Base-by-base conservation (phyloP, 768 basidiomycete genomes). In the Suillus subaureus region DNA sequence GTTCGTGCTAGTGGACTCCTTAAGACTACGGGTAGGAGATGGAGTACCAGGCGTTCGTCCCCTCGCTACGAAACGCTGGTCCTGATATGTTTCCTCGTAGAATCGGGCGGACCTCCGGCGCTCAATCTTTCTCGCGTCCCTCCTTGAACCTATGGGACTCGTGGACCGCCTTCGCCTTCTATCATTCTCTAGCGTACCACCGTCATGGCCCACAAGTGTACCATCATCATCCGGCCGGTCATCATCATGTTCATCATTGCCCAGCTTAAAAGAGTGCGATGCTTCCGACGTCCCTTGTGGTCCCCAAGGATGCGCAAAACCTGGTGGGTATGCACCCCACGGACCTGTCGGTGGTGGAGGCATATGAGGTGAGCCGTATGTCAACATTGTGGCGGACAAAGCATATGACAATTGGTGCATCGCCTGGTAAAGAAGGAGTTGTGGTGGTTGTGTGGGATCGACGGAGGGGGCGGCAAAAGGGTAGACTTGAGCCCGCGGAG, bases 221-320 rank as follows among this genome's bases (percentile, higher is more conserved):
- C 57, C 26, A 18, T 26, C 37, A 31, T 60, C 58, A 26, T 57
- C 62, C 13, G 16, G 54, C 52, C 33, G 11, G 31, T 39, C 42
- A n/a, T 68, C 61, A 6, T 73, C 70, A 47, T 47, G 65, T 56
- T 73, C 71, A 51, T 76, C 76, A 28, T 71, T 74, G 37, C 75
- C 75, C n/a, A 86, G 68, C 65, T 74, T 78, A 71, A 90, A 90
- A 13, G 87, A 87, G 2, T 89, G 58, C 23, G 84, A 79, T 33
- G 83, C 78, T 4, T 81, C 79, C 1, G 79, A 79, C n/a, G 69
- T 69, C 15, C 63, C 71, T 63, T 37, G 61, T 23, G 35, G 64
- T 8, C 66, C 70, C 75, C 75, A 73, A 0, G 71, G 60, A n/a
- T 73, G 72, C 28, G 69, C 69, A 5, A 73, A 68, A 57, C 65